Percentiles rank a stretch among this genome's conserved stretches.
These are phyloP conservation scores for Aureobasidium sp. DNA, from an alignment of 2,329 filamentous ascomycete genomes.

Conservation along the genomic window DNA sequence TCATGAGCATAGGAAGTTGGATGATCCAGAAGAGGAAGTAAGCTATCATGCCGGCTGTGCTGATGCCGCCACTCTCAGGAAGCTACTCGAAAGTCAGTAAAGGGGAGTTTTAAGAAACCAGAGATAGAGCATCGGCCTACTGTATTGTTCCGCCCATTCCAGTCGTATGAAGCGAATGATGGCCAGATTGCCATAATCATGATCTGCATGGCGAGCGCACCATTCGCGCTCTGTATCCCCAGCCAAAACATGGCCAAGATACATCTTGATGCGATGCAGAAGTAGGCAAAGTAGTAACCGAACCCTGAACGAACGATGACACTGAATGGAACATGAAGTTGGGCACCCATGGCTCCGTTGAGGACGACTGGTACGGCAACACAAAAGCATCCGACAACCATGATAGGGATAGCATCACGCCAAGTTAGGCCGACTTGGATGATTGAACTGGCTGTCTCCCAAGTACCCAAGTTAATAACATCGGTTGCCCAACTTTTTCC, in stretches of 20 bases:
- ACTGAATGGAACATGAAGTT: conserved; percentile 48
- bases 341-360: conserved; percentile 44
- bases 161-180: not conserved
- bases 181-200: conserved; percentile 52
- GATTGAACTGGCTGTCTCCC: conserved; percentile 35
- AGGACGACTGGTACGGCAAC: conserved; percentile 51
- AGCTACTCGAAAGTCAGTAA: conserved; percentile 31
- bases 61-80: conserved; percentile 44
- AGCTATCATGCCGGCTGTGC: conserved; percentile 46
- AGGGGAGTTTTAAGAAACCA: conserved; percentile 19
- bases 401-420: conserved; percentile 46
- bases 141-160: conserved; percentile 17
- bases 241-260: conserved; percentile 55
- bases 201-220: conserved; percentile 44
- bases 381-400: conserved; percentile 41
- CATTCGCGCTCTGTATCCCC: conserved; percentile 58
- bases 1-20: conserved; percentile 47
- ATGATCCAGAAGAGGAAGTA: conserved; percentile 52
- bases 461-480: conserved; percentile 29
- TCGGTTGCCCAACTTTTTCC: conserved; percentile 29
- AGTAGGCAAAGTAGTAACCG: conserved; percentile 50
- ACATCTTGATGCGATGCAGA: conserved; percentile 45
- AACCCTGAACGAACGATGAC: conserved; percentile 48
- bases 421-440: conserved; percentile 46
- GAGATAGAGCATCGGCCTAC: not conserved